Evolutionary conservation across 2,329 filamentous ascomycete genomes (phyloP), one percentile per base, ranked within the genome.

Genomic region (Esteya vermicola): DNA sequence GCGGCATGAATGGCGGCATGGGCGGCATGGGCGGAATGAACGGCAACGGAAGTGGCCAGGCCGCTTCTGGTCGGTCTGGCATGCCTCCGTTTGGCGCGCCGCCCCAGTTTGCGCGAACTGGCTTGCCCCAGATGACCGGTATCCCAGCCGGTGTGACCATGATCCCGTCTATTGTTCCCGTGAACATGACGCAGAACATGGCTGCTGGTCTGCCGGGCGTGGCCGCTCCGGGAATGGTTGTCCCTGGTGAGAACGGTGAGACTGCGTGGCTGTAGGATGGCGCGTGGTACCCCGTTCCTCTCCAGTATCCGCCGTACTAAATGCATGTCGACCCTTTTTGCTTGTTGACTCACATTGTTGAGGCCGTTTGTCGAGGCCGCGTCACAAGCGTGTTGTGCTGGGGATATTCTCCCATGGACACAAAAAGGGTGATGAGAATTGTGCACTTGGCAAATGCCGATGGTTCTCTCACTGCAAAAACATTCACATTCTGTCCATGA

Each of bases 161-260:
- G 7, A 38, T 47, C 20, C 41, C 43, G 2, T 28, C 31, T 13
- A 43, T 45, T 22, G 19, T 46, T 6, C 46, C 46, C 5, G 39
- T 41, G 32, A 41, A 25, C 26, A 42, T 48, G 39, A 30, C 41
- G 33, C 36, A 39, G 9, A 45, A 40, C 40, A 41, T 40, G 33
- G 37, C 36, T 33, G 44, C 46, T 23, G 47, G 44, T 3, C 28
- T 43, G 18, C 37, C 43, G 9, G 36, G 39, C 23, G 47, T 45
- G 39, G 43, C 43, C 18, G 40, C 36, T 8, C 47, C 47, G 7
- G 41, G 47, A 18, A 42, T 45, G 28, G 47, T 46, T 23, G 30
- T 42, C 21, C 42, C 42, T 9, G 25, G 40, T 20, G 51, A 54
- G 34, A 51, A 52, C 20, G 54, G 53, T 32, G 51, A 55, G 39